A percentile compares a stretch with the other conserved stretches of the same genome.
Evolutionary conservation across 177 flowering plant species (phyloP).

Genomic region (Vitis hybrid): DNA sequence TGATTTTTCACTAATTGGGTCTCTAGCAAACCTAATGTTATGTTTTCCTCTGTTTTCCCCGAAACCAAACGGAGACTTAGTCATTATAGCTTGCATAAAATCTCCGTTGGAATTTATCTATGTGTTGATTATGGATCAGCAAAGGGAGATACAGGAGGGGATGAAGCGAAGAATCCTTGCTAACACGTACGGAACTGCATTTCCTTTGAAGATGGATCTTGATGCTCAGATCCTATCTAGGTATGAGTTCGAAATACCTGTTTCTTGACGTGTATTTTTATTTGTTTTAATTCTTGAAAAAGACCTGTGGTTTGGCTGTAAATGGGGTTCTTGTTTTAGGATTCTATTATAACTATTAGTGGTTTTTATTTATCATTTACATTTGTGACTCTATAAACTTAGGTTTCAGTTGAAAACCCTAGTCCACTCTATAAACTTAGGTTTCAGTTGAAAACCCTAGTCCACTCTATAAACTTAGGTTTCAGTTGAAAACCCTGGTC

Average conservation of each 20-base stretch:
- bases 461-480: no score
- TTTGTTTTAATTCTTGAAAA: not conserved
- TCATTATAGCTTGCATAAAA: not conserved
- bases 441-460: no score
- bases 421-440: no score
- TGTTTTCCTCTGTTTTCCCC: not conserved
- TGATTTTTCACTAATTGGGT: not conserved
- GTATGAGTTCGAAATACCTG: constrained; percentile 25
- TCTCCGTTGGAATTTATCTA: not conserved
- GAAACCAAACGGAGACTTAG: not conserved
- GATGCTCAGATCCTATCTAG: constrained; percentile 77
- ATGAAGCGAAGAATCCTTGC: constrained; percentile 57
- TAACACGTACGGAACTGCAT: constrained; percentile 71
- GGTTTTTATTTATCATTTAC: no score
- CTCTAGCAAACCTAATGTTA: no score
- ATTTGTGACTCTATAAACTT: no score
- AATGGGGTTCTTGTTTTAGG: no score
- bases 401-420: no score
- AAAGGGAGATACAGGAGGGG: constrained; percentile 40
- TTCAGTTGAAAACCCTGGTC: no score
- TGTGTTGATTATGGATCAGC: constrained; percentile 27
- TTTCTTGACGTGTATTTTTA: not conserved
- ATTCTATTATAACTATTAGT: no score
- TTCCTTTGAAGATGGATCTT: constrained; percentile 80
- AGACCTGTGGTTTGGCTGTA: no score